Percentiles rank a stretch among this genome's conserved stretches.
phyloP scores from a whole-genome alignment of 768 basidiomycete species.

The Cystobasidiopsis lactophilus region DNA sequence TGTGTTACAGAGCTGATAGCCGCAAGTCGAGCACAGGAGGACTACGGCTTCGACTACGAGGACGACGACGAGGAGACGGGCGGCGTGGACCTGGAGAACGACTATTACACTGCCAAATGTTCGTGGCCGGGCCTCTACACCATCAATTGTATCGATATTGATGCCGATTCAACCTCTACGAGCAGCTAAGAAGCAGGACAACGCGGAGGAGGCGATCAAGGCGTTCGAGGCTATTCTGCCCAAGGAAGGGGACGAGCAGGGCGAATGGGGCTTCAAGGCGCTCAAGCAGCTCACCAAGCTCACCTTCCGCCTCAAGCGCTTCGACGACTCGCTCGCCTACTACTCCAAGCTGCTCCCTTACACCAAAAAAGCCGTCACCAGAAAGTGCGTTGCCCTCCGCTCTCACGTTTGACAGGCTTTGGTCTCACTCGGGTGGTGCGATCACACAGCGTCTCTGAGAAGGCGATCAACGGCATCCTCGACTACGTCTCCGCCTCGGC shows the following conservation, averaged over 20 bases:
- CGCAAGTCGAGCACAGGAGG: background rate
- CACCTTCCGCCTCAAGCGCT: constrained; percentile 57
- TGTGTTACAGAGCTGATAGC: no score
- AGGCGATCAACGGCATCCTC: constrained; percentile 91
- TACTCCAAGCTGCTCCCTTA: constrained; percentile 74
- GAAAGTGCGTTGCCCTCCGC: constrained; percentile 30
- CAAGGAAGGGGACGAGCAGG: constrained; percentile 72
- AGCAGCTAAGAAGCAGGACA: constrained; percentile 77
- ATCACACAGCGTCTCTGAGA: constrained; percentile 52
- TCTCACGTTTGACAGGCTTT: no score
- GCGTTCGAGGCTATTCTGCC: constrained; percentile 75
- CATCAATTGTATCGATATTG: background rate
- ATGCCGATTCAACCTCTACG: background rate
- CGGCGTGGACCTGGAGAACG: constrained; percentile 79
- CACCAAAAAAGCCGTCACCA: constrained; percentile 83
- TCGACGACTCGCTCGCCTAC: constrained; percentile 60
- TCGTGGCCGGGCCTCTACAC: constrained; percentile 20
- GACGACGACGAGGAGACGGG: constrained; percentile 59
- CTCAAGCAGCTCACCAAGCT: constrained; percentile 93
- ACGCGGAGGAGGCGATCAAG: constrained; percentile 70
- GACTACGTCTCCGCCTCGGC: constrained; percentile 48
- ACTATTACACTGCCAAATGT: constrained; percentile 98
- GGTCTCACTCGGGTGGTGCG: background rate
- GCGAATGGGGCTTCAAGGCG: constrained; percentile 98
- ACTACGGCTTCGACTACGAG: background rate